Evolutionary conservation across 805 yeast genomes (phyloP).

Genomic region (Sungouiella blattae): DNA sequence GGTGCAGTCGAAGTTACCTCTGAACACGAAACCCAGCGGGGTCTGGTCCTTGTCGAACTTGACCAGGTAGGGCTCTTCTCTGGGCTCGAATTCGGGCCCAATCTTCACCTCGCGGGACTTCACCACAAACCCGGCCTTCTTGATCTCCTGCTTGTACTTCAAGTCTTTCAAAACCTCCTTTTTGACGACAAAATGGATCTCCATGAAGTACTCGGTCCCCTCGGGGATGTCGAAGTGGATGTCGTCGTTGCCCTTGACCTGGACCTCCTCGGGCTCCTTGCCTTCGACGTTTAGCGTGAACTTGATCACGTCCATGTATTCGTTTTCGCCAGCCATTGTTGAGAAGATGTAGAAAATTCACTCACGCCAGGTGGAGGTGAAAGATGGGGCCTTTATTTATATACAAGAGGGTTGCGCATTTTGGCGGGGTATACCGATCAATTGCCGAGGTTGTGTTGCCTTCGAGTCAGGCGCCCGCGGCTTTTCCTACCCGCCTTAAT

Average conservation of each 20-base stretch:
- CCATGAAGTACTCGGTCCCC: constrained; percentile 28
- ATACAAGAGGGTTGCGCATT: no score
- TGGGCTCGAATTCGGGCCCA: constrained; percentile 31
- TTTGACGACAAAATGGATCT: constrained; percentile 31
- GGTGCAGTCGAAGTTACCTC: constrained; percentile 30
- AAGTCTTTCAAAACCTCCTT: constrained; percentile 26
- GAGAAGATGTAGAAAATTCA: no score
- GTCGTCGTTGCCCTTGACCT: constrained; percentile 25
- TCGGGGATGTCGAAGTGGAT: constrained; percentile 35
- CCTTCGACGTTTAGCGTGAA: constrained; percentile 29
- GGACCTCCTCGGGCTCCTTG: constrained; percentile 20
- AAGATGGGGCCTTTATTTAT: no score
- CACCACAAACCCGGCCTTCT: constrained; percentile 33
- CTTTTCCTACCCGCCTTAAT: no score
- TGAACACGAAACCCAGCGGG: constrained; percentile 37
- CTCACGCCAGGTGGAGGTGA: no score
- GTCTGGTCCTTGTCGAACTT: constrained; percentile 32
- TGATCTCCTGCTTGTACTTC: constrained; percentile 33
- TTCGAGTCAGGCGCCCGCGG: no score
- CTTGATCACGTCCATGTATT: constrained; percentile 30
- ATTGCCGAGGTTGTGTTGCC: no score
- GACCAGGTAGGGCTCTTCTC: constrained; percentile 29
- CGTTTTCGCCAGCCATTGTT: no score
- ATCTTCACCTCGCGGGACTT: constrained; percentile 26
- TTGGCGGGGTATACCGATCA: no score